phyloP scores from a whole-genome alignment of 1,139 yeast species.

The Lipomyces yarrowii region DNA sequence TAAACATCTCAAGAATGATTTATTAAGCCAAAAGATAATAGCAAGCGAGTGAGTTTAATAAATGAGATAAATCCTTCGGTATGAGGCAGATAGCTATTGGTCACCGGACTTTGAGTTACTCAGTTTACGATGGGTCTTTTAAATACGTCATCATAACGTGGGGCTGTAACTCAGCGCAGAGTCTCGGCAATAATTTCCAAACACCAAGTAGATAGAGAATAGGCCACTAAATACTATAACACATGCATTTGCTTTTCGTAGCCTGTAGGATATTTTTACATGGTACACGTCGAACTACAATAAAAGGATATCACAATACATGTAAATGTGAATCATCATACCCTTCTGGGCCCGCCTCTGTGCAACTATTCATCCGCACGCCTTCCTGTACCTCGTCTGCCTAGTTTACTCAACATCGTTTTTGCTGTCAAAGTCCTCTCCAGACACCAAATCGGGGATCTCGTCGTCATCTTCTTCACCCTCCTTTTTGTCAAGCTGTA shows the following conservation, averaged over 20 bases:
- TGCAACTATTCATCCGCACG: conserved; percentile 1
- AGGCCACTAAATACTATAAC: not conserved
- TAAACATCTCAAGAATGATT: conserved; percentile 13
- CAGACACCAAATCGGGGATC: conserved; percentile 94
- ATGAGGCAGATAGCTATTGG: not conserved
- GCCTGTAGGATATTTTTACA: conserved; percentile 16
- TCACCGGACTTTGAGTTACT: not conserved
- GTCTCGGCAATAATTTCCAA: not conserved
- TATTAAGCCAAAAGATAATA: not conserved
- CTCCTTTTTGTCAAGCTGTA: conserved; percentile 45
- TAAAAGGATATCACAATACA: conserved; percentile 2
- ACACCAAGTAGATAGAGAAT: not conserved
- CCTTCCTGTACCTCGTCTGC: conserved; percentile 1
- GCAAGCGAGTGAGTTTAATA: not conserved
- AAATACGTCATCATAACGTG: not conserved
- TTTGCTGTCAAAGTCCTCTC: conserved; percentile 86
- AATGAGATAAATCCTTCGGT: not conserved
- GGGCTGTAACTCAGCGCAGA: not conserved
- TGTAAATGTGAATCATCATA: not conserved
- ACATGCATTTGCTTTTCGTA: conserved; percentile 10
- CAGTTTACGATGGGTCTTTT: not conserved
- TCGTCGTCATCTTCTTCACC: conserved; percentile 59
- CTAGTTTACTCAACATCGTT: conserved; percentile 48
- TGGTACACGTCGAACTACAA: conserved; percentile 3
- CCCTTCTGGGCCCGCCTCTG: not conserved